Evolutionary conservation across 768 basidiomycete genomes (phyloP), one percentile per base, ranked within the genome.

Genomic region (Termitomyces sp.): DNA sequence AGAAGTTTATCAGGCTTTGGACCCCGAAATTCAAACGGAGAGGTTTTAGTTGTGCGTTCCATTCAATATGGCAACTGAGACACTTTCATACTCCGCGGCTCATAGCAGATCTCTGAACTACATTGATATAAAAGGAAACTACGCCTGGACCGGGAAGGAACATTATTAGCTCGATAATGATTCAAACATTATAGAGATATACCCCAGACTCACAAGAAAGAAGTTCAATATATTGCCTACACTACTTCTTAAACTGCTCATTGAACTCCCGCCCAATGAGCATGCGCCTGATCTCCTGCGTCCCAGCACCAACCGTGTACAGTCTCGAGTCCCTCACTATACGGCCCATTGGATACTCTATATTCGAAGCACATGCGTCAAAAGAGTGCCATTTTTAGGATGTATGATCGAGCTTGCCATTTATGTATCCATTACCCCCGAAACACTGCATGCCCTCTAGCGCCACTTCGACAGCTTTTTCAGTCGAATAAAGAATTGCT

Each of bases 381-480:
- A 47, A 39, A 58, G 24, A 4, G 16, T 41, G 27, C 18, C 33
- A 51, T 22, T 37, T 44, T n/a, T 6, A 24, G 5, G 20, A 53
- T 61, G 46, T 42, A 61, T 55, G 54, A 60, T 58, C 58, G 51
- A 58, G 54, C 33, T 63, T 55, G 89, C 93, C 93, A 63, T 96
- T 96, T 71, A 95, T 95, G 70, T 96, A 98, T 13, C 95, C 95
- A 68, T 97, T 97, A 7, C 95, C 95, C 52, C 95, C 94, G 45
- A 96, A 77, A 67, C 92, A 95, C 66, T 96, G 95, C 88, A 94
- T 93, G 9, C 85, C 91, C 68, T 95, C 94, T 66, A 92, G 74
- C 4, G 94, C 87, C 13, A 97, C 92, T 70, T 97, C 93, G 24
- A 96, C 86, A 27, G 93, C 90, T 66, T 86, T 88, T 67, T 98